Percentiles rank a stretch among this genome's conserved stretches.
These are phyloP conservation scores for Medicago ruthenica DNA, from an alignment of 306 rosid genomes.

Conservation along the genomic window DNA sequence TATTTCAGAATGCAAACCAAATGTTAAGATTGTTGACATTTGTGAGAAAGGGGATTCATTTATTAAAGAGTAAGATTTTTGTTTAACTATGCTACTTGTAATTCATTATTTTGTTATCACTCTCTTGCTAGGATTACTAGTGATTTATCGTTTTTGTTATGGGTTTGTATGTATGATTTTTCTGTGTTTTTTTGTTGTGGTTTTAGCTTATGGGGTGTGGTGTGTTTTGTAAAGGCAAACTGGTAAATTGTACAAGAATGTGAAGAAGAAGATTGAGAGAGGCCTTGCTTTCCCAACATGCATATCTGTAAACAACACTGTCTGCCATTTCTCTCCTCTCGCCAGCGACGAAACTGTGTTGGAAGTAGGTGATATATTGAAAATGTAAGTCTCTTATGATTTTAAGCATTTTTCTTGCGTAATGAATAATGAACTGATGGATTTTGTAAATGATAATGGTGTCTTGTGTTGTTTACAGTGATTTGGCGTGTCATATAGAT, in stretches of 20 bases:
- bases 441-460: neutral
- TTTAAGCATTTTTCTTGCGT: neutral
- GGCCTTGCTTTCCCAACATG: conserved; percentile 95
- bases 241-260: conserved; percentile 79
- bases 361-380: conserved; percentile 82
- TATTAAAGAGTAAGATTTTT: conserved; percentile 73
- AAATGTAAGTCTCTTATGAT: conserved; percentile 55
- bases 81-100: neutral
- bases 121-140: neutral
- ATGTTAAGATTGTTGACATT: conserved; percentile 80
- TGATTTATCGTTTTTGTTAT: neutral
- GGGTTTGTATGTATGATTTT: neutral
- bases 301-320: conserved; percentile 82
- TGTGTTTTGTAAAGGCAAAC: conserved; percentile 65
- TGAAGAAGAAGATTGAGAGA: conserved; percentile 86
- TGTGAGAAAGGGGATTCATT: conserved; percentile 84
- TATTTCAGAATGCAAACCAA: conserved; percentile 76
- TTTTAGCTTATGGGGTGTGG: conserved; percentile 47
- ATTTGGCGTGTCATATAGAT: conserved; percentile 91
- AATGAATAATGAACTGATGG: neutral
- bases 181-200: neutral
- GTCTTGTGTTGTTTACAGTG: conserved; percentile 55
- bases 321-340: conserved; percentile 86
- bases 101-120: neutral
- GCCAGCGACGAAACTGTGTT: conserved; percentile 71